Percentiles rank a stretch among this genome's conserved stretches.
Evolutionary conservation across 345 rosid genomes (phyloP).

Genomic region (Corymbia maculata): DNA sequence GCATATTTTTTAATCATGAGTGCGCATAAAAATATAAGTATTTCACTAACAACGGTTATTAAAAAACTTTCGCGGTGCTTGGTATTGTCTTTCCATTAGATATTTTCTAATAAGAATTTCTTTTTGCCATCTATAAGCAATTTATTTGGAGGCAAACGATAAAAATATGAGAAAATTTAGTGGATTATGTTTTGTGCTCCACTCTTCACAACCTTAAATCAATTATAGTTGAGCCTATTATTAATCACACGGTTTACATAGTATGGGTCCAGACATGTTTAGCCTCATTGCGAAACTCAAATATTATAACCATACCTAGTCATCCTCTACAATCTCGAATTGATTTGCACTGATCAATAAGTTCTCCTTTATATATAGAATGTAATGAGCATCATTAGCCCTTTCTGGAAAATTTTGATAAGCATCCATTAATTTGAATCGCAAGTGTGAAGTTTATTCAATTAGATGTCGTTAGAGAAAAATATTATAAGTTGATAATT

Average conservation of each 20-base stretch:
- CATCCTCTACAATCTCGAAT: background rate
- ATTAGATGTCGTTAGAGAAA: no score
- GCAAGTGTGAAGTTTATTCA: no score
- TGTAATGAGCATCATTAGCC: background rate
- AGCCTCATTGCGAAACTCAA: background rate
- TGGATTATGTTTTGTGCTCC: background rate
- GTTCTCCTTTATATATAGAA: background rate
- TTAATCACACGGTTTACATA: background rate
- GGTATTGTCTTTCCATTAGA: background rate
- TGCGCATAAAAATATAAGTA: background rate
- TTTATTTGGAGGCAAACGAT: background rate
- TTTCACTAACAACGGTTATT: fast-evolving
- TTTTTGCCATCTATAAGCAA: background rate
- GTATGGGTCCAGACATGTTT: background rate
- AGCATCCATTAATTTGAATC: background rate
- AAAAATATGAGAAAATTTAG: background rate
- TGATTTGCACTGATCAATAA: background rate
- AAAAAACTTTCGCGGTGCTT: fast-evolving
- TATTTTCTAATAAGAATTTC: background rate
- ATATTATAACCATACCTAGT: background rate
- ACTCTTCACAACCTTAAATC: background rate
- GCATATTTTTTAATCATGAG: background rate
- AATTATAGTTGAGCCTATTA: background rate
- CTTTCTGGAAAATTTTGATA: background rate
- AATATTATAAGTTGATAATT: no score